These are phyloP conservation scores for Claviceps sp. DNA, from an alignment of 2,329 filamentous ascomycete species.

Conservation along the genomic window DNA sequence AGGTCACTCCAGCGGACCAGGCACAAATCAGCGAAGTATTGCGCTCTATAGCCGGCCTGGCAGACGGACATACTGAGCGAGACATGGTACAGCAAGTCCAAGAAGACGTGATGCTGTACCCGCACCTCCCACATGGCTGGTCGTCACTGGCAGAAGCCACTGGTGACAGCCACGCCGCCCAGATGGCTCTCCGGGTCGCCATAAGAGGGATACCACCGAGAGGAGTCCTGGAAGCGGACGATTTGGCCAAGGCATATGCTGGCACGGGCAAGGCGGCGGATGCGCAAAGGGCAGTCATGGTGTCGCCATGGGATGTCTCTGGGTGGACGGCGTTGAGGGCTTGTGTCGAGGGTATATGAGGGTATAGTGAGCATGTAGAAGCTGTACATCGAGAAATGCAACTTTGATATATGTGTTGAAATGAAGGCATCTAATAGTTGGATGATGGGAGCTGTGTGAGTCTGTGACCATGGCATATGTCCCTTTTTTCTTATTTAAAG, in stretches of 20 bases:
- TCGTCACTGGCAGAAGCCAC: slow-evolving; percentile 51
- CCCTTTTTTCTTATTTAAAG: not conserved
- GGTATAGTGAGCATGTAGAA: slow-evolving; percentile 7
- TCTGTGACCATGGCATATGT: not conserved
- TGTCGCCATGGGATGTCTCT: slow-evolving; percentile 63
- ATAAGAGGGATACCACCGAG: slow-evolving; percentile 58
- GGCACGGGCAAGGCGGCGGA: slow-evolving; percentile 59
- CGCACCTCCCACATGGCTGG: slow-evolving; percentile 72
- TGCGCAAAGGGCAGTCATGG: slow-evolving; percentile 61
- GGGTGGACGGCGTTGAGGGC: slow-evolving; percentile 49
- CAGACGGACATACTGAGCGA: slow-evolving; percentile 32
- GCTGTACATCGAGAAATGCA: not conserved
- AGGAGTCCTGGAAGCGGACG: slow-evolving; percentile 52
- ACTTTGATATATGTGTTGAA: not conserved
- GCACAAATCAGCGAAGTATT: slow-evolving; percentile 61
- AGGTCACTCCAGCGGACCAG: slow-evolving; percentile 49
- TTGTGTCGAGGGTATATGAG: slow-evolving; percentile 13
- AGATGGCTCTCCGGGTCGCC: slow-evolving; percentile 76
- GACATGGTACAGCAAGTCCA: slow-evolving; percentile 52
- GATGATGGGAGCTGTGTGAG: not conserved
- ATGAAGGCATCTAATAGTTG: not conserved
- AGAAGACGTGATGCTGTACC: slow-evolving; percentile 67
- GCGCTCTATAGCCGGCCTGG: slow-evolving; percentile 54
- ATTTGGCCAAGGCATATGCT: slow-evolving; percentile 60
- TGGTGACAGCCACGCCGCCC: slow-evolving; percentile 41